Conservation (phyloP, 495 filamentous ascomycete species). For the Elaphomyces granulatus region DNA sequence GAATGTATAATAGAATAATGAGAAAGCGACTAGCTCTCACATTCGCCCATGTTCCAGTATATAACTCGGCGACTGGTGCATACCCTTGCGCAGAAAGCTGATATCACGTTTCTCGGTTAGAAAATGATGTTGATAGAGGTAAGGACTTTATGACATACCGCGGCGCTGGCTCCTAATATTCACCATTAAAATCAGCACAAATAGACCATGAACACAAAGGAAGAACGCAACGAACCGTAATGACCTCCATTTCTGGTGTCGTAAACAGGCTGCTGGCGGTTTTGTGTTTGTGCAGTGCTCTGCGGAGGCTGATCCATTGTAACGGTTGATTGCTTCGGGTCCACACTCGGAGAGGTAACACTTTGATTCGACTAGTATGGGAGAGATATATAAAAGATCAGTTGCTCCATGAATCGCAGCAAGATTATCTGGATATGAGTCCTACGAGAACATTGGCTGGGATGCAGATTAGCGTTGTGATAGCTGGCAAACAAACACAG, state of each 20-base stretch:
- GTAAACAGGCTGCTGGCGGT: conserved; percentile 52
- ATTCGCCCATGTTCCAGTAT: conserved; percentile 91
- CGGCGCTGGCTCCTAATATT: conserved; percentile 64
- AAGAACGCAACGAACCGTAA: conserved; percentile 50
- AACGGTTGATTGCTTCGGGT: no score
- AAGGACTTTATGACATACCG: conserved; percentile 38
- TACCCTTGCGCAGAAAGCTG: conserved; percentile 64
- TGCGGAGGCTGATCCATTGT: conserved; percentile 46
- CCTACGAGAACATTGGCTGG: no score
- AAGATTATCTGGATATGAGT: no score
- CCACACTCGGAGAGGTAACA: no score
- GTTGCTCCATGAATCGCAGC: no score
- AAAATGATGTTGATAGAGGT: conserved; percentile 5
- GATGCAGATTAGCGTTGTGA: no score
- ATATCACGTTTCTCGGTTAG: conserved; percentile 5
- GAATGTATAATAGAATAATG: conserved; percentile 2
- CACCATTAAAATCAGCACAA: conserved; percentile 4
- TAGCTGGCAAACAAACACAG: no score
- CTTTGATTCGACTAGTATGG: no score
- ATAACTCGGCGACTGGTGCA: conserved; percentile 72
- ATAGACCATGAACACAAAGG: conserved; percentile 1
- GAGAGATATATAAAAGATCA: no score
- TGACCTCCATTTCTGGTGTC: conserved; percentile 73
- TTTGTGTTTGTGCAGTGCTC: conserved; percentile 40
- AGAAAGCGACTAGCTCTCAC: conserved; percentile 30